phyloP scores from a whole-genome alignment of 2,329 filamentous ascomycete genomes.

The Aspergillus niger region DNA sequence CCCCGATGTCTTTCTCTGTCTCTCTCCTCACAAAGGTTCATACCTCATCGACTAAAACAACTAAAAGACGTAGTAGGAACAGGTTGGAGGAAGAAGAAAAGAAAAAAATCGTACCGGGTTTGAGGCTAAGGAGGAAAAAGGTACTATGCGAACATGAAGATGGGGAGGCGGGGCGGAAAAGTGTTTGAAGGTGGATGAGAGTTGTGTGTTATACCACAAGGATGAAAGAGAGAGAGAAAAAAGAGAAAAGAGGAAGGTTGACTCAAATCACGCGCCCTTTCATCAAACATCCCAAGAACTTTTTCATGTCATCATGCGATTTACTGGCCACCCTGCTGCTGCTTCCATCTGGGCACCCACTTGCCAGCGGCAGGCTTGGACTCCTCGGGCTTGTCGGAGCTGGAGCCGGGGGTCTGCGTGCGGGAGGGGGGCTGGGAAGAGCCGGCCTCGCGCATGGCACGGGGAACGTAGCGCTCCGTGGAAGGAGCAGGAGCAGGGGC shows the following conservation, averaged over 20 bases:
- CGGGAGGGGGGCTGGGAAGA: conserved; percentile 28
- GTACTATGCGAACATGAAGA: neutral
- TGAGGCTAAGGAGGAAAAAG: neutral
- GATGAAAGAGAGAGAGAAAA: conserved; percentile 1
- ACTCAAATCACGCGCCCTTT: conserved; percentile 14
- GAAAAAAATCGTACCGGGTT: neutral
- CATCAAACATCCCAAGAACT: conserved; percentile 9
- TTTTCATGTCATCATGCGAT: conserved; percentile 18
- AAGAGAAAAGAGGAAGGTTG: conserved; percentile 18
- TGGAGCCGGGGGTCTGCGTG: conserved; percentile 23
- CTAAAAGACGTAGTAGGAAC: neutral
- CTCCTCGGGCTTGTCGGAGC: conserved; percentile 32
- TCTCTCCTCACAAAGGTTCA: neutral
- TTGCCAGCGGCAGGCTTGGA: conserved; percentile 30
- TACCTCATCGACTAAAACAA: neutral
- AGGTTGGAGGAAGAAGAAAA: neutral
- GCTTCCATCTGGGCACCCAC: conserved; percentile 44
- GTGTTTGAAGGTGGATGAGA: neutral
- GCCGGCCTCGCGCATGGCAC: conserved; percentile 34
- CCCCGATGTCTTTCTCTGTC: neutral
- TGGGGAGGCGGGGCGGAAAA: neutral
- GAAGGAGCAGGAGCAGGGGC: conserved; percentile 32
- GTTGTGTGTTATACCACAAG: neutral
- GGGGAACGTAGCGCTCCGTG: conserved; percentile 36
- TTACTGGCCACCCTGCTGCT: conserved; percentile 37